Conservation (phyloP, 2,329 filamentous ascomycete genomes). For the Cordyceps fumosorosea region DNA sequence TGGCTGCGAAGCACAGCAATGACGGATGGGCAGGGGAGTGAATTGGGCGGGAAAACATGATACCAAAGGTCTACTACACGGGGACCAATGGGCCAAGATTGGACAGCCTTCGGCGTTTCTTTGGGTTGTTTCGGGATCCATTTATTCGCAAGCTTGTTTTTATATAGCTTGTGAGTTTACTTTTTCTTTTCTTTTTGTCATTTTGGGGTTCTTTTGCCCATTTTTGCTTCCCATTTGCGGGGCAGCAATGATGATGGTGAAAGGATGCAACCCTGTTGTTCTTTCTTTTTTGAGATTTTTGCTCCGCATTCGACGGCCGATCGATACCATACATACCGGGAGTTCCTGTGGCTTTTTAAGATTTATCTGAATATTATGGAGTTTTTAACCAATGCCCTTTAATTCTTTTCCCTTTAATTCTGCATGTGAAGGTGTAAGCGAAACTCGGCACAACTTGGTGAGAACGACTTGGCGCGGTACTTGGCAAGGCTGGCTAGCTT, state of each 20-base stretch:
- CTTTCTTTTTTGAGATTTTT: not conserved
- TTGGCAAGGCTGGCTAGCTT: too few species aligned
- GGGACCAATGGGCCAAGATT: not conserved
- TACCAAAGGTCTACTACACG: not conserved
- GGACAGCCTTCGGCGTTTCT: constrained; percentile 1
- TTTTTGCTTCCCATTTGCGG: too few species aligned
- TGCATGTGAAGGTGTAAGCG: too few species aligned
- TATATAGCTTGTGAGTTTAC: not conserved
- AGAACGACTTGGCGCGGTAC: too few species aligned
- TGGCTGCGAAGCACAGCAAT: not conserved
- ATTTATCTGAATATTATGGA: not conserved
- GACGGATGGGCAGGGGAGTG: not conserved
- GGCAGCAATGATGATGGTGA: not conserved
- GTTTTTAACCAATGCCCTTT: too few species aligned
- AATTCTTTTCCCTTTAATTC: too few species aligned
- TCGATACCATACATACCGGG: not conserved
- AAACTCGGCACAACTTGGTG: too few species aligned
- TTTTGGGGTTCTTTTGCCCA: not conserved
- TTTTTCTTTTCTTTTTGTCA: not conserved
- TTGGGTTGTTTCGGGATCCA: not conserved
- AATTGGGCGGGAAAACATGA: not conserved
- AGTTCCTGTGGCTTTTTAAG: not conserved
- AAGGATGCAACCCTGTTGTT: not conserved
- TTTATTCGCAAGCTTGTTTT: not conserved
- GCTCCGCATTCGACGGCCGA: not conserved